Percentiles rank a stretch among this genome's conserved stretches.
These are phyloP conservation scores for Parachaetomium inaequale DNA, from an alignment of 495 filamentous ascomycete species.

Conservation along the genomic window DNA sequence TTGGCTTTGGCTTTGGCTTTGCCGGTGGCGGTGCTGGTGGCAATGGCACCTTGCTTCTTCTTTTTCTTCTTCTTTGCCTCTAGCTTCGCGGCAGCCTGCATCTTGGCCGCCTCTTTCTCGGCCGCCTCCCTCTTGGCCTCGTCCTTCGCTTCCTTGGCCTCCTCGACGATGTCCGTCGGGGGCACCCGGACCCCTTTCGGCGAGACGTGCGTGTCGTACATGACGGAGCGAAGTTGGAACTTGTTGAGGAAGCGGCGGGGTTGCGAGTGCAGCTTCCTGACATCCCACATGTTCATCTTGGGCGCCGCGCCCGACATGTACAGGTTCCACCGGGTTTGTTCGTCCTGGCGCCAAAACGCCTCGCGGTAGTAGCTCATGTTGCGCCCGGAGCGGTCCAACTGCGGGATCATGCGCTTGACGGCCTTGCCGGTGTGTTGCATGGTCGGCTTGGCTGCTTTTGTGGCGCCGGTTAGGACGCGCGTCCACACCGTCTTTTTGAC, in stretches of 20 bases:
- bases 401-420: background rate
- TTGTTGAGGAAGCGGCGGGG: too few relatives aligned
- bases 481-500: background rate
- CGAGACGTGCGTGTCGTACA: slow-evolving; percentile 7
- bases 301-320: slow-evolving; percentile 15
- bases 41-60: too few relatives aligned
- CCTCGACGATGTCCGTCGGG: background rate
- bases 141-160: background rate
- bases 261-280: background rate
- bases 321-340: slow-evolving; percentile 11
- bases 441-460: background rate
- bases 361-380: slow-evolving; percentile 8
- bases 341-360: background rate
- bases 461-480: background rate
- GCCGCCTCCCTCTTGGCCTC: background rate
- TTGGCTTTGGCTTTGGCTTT: background rate
- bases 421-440: background rate
- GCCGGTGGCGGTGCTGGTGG: too few relatives aligned
- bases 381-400: background rate
- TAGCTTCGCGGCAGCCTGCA: too few relatives aligned
- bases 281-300: slow-evolving; percentile 3
- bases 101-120: too few relatives aligned
- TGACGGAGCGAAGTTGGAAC: background rate
- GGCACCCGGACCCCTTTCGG: slow-evolving; percentile 1
- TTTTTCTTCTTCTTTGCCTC: background rate